phyloP scores from a whole-genome alignment of 805 yeast genomes.

The Spathaspora gorwiae region DNA sequence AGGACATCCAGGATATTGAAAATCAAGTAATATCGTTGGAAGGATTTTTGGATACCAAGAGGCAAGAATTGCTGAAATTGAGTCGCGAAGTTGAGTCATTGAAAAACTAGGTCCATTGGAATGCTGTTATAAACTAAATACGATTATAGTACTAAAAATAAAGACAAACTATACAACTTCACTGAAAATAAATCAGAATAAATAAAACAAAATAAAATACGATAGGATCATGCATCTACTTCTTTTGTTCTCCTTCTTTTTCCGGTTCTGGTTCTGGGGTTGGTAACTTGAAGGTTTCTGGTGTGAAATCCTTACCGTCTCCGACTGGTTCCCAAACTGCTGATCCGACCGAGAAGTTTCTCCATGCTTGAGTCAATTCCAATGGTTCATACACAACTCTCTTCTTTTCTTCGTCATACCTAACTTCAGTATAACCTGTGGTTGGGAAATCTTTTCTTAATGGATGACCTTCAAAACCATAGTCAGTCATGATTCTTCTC shows the following conservation, averaged over 20 bases:
- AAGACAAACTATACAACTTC: not conserved
- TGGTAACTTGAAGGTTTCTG: slow-evolving; percentile 77
- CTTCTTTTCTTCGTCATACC: slow-evolving; percentile 88
- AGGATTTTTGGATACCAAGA: slow-evolving; percentile 59
- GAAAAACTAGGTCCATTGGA: not conserved
- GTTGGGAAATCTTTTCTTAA: slow-evolving; percentile 90
- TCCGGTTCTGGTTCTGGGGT: slow-evolving; percentile 72
- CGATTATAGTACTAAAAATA: not conserved
- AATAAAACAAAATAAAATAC: not conserved
- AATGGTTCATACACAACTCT: slow-evolving; percentile 86
- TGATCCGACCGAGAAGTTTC: slow-evolving; percentile 84
- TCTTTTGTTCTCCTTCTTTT: slow-evolving; percentile 33
- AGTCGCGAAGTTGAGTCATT: slow-evolving; percentile 35
- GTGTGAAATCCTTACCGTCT: slow-evolving; percentile 76
- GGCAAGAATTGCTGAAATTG: slow-evolving; percentile 52
- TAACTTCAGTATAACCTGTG: slow-evolving; percentile 85
- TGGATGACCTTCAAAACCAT: slow-evolving; percentile 91
- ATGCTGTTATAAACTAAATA: not conserved
- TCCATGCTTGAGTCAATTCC: slow-evolving; percentile 88
- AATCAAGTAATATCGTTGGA: slow-evolving; percentile 72
- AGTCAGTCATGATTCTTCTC: slow-evolving; percentile 86
- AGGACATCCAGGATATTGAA: slow-evolving; percentile 66
- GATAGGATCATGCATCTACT: slow-evolving; percentile 10
- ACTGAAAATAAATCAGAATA: not conserved
- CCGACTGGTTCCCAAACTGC: slow-evolving; percentile 93